These are phyloP conservation scores for Blastocystis sp. DNA, from an alignment of 352 stramenopile species.

Conservation along the genomic window DNA sequence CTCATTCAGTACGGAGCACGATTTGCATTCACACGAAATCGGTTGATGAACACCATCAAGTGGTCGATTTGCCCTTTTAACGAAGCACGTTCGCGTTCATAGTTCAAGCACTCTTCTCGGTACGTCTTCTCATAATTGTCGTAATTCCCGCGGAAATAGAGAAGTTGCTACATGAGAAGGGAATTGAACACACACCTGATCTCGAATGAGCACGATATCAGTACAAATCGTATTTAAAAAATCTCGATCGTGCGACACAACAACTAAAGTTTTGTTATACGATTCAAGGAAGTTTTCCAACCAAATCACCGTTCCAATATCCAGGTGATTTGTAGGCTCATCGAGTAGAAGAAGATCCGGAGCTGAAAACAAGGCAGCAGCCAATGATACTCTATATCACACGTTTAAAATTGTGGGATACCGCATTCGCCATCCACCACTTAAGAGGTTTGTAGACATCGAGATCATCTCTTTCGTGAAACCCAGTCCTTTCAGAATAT, in stretches of 20 bases:
- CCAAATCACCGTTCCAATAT: constrained; percentile 86
- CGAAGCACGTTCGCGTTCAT: constrained; percentile 61
- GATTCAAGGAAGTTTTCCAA: constrained; percentile 89
- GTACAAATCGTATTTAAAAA: constrained; percentile 94
- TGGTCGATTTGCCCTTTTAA: constrained; percentile 62
- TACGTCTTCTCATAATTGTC: constrained; percentile 88
- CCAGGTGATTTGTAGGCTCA: constrained; percentile 57
- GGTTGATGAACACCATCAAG: constrained; percentile 69
- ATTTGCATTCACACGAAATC: constrained; percentile 76
- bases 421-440: constrained; percentile 86
- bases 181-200: constrained; percentile 67
- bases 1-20: not conserved
- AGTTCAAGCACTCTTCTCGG: constrained; percentile 83
- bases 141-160: constrained; percentile 96
- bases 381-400: constrained; percentile 80
- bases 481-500: constrained; percentile 81
- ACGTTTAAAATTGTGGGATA: not conserved
- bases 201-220: constrained; percentile 94
- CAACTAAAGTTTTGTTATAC: constrained; percentile 91
- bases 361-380: constrained; percentile 85
- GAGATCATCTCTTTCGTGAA: constrained; percentile 83
- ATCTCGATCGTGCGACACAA: constrained; percentile 96
- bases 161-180: constrained; percentile 70
- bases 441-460: constrained; percentile 75
- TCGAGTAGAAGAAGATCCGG: constrained; percentile 81